Conservation (phyloP, 257 asterid genomes). For the Striga asiatica region DNA sequence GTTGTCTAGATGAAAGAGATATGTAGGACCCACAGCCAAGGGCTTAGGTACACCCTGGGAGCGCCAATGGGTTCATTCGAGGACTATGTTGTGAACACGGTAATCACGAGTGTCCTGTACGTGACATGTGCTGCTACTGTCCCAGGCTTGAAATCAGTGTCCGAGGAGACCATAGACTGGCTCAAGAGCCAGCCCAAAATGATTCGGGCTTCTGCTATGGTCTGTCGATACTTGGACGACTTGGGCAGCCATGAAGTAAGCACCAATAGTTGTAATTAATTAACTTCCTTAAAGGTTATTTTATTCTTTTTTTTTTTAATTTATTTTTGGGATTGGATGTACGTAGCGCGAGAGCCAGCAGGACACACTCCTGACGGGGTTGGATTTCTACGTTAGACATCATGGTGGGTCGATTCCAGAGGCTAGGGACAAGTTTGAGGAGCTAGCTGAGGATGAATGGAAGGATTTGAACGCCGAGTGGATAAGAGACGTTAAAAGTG, state of each 20-base stretch:
- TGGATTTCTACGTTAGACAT: slow-evolving; percentile 5
- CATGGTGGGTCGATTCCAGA: neutral
- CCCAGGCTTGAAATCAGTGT: neutral
- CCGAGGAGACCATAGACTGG: slow-evolving; percentile 8
- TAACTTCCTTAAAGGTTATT: too few species aligned
- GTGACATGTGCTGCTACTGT: neutral
- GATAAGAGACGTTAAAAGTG: neutral
- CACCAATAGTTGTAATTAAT: too few species aligned
- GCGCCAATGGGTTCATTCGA: neutral
- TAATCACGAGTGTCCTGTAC: neutral
- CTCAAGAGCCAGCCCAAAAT: neutral
- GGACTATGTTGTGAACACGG: neutral
- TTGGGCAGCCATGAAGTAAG: neutral
- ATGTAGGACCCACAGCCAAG: neutral
- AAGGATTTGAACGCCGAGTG: neutral
- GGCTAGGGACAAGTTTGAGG: neutral
- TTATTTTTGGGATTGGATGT: too few species aligned
- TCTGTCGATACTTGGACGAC: neutral
- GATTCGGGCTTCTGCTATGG: neutral
- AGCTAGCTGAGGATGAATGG: slow-evolving; percentile 10
- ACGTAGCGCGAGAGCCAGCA: slow-evolving; percentile 5
- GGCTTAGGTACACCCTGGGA: neutral
- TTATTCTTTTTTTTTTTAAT: too few species aligned
- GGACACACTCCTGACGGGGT: neutral
- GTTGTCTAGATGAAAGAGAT: slow-evolving; percentile 7